Percentiles rank a stretch among this genome's conserved stretches.
These are phyloP conservation scores for Aechmea fasciata DNA, from an alignment of 176 grass and related monocot genomes.

Conservation along the genomic window DNA sequence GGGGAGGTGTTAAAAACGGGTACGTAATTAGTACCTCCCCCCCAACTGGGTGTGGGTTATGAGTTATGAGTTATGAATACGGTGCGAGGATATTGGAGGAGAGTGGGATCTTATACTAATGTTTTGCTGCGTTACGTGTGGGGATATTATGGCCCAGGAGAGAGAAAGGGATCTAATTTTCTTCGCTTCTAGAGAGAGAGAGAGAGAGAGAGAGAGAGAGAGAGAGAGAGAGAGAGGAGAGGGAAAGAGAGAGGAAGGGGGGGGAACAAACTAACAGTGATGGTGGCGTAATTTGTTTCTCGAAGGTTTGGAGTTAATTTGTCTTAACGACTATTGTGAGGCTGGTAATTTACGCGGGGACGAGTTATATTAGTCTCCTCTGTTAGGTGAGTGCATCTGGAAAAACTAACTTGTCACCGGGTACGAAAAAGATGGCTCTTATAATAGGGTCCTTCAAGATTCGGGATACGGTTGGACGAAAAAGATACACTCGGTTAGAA, in stretches of 20 bases:
- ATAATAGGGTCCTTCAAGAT: no score
- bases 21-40: not conserved
- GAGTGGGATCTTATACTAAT: not conserved
- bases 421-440: no score
- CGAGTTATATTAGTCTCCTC: no score
- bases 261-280: not conserved
- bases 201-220: not conserved
- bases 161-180: not conserved
- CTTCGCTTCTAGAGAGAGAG: not conserved
- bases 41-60: not conserved
- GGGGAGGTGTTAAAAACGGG: not conserved
- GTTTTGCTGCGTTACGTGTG: not conserved
- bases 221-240: not conserved
- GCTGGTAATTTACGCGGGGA: no score
- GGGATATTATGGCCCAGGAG: not conserved
- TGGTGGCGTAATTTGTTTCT: conserved; percentile 16
- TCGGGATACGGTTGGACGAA: no score
- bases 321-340: no score
- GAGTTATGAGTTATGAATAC: not conserved
- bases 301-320: no score
- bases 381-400: no score
- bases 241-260: conserved; percentile 5
- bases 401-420: no score
- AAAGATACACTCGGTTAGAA: no score
- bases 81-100: not conserved